Percentiles rank a stretch among this genome's conserved stretches.
phyloP scores from a whole-genome alignment of 768 basidiomycete genomes.

The Neoboletus magnificus region DNA sequence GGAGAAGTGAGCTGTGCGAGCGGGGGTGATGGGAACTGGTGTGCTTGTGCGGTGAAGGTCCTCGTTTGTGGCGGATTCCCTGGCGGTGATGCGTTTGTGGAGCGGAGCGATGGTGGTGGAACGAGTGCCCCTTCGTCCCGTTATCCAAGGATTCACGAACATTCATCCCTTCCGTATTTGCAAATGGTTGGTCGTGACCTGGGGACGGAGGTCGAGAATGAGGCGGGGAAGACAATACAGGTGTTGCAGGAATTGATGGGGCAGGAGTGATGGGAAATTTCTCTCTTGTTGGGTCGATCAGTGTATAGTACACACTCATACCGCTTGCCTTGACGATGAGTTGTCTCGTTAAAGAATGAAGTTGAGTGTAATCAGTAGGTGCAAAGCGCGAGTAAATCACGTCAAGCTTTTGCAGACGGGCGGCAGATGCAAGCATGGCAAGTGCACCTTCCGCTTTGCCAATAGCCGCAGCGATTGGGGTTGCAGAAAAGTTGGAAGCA shows the following conservation, averaged over 20 bases:
- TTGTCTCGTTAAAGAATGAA: conserved; percentile 49
- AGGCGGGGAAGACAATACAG: conserved; percentile 31
- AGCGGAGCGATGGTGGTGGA: neutral
- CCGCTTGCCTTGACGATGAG: conserved; percentile 61
- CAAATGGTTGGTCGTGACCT: neutral
- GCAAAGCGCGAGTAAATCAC: conserved; percentile 58
- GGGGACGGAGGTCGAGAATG: conserved; percentile 36
- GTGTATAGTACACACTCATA: conserved; percentile 54
- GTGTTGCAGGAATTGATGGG: conserved; percentile 35
- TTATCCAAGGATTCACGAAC: neutral
- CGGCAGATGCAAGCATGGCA: conserved; percentile 48
- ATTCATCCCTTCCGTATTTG: neutral
- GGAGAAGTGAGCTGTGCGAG: conserved; percentile 38
- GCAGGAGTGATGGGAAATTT: conserved; percentile 51
- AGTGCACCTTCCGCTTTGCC: conserved; percentile 47
- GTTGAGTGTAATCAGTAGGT: conserved; percentile 49
- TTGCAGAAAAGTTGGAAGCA: conserved; percentile 30
- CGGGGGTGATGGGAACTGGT: conserved; percentile 26
- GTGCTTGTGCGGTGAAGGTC: conserved; percentile 12
- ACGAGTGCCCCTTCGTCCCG: neutral
- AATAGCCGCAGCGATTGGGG: conserved; percentile 33
- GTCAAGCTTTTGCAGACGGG: conserved; percentile 54
- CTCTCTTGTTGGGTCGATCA: conserved; percentile 63
- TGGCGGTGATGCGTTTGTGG: conserved; percentile 4
- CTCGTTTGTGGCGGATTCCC: conserved; percentile 2